Base-by-base conservation (phyloP, 2,329 filamentous ascomycete species). In the Hypoxylon sp. region DNA sequence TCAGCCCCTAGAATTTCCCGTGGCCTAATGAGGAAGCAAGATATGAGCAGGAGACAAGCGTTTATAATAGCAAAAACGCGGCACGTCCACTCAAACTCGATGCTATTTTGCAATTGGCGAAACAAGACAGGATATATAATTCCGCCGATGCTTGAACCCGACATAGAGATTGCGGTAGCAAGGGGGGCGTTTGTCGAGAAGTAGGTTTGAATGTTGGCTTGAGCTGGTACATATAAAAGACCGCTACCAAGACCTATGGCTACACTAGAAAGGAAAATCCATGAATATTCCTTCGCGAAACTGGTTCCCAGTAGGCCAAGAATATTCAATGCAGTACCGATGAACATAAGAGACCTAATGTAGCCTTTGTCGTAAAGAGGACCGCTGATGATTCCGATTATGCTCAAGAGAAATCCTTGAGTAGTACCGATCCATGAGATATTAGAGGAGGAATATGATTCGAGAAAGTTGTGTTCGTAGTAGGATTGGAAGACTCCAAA, bases 71-170 rank as follows among this genome's bases (percentile, higher is more conserved):
- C 81, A 28, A 84, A 76, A 9, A 80, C 71, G 1, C 81, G 77
- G 5, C 79, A 80, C 1, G 84, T 79, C 85, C 85, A 87, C 38
- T 78, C 76, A 68, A 86, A 87, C 2, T 85, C 85, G 32, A 86
- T 75, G 7, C 59, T 66, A n/a, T 74, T 73, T 68, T 83, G 77
- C 21, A 83, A 72, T 45, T 81, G 75, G 1, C 78, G 79, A 59
- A 81, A 82, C 17, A 82, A 71, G 38, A 84, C 76, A 6, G 74
- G 70, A 36, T 72, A 75, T 13, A 71, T 25, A 14, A 74, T 66
- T 1, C 73, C 73, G 11, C 73, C 73, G 5, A 72, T 30, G 28
- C 70, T 73, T 7, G 67, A 63, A 0, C 73, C 73, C 1, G 55
- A 48, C 19, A 67, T 67, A 1, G 70, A 57, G 11, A 73, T 50